Base-by-base conservation (phyloP, 1,284 basidiomycete species). In the Heterobasidion occidentale region DNA sequence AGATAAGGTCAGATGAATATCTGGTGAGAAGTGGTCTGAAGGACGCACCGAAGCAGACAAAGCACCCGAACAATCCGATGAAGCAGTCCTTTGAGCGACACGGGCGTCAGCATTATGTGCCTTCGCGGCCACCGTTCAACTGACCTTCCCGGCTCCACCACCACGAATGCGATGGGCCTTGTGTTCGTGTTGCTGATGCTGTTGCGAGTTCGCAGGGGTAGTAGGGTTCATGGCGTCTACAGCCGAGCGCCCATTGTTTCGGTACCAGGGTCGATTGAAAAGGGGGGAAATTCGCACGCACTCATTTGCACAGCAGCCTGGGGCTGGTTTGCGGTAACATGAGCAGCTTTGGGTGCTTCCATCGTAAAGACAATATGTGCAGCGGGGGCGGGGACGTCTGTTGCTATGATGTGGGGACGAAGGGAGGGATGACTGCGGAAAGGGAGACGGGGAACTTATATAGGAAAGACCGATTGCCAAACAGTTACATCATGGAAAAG, bases 41-140 rank as follows among this genome's bases (percentile, higher is more conserved):
- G 38, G 14, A 75, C 78, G 62, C 59, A 81, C 80, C 83, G 66
- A 79, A 86, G 70, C 84, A 86, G 19, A 86, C 56, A 75, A 84
- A 86, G 64, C 81, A 84, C 54, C 75, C 81, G 36, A 84, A n/a
- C 45, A 74, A 9, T 36, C 77, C 80, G 17, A 86, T 59, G 72
- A 84, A 79, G 67, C 82, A 86, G 65, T 85, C 81, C 82, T 80
- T 62, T 44, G 56, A 36, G 57, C 27, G 35, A 57, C 36, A 57
- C 36, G 49, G 14, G 55, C 46, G 20, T 48, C 48, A 51, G 34
- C 19, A n/a, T 47, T 27, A 27, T 27, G 27, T 27, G 27, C 5
- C 27, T 27, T 27, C 27, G 27, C 27, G 27, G 27, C 27, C 27
- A 27, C 27, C 4, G 27, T 27, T 4, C 27, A 27, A 60, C 72